Conservation (phyloP, 306 rosid species). For the Coriaria nepalensis region DNA sequence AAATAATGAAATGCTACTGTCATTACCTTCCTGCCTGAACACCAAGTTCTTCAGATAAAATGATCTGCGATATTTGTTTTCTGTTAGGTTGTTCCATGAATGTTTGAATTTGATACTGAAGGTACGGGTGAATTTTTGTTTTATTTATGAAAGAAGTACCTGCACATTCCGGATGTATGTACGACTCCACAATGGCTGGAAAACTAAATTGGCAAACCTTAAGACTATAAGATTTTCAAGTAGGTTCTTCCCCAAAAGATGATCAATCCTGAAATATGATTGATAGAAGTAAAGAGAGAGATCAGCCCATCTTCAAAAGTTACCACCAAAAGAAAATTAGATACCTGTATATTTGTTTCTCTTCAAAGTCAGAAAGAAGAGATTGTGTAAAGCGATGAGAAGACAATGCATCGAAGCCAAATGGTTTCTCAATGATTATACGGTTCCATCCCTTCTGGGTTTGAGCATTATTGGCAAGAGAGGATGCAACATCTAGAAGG, state of each 20-base stretch:
- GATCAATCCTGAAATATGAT: constrained; percentile 72
- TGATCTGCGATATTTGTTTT: constrained; percentile 27
- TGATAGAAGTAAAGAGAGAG: neutral
- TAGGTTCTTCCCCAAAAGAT: constrained; percentile 87
- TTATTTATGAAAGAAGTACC: constrained; percentile 22
- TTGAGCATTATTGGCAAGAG: constrained; percentile 64
- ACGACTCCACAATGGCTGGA: constrained; percentile 86
- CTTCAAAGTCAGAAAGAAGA: constrained; percentile 72
- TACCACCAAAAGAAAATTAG: constrained; percentile 6
- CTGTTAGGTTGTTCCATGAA: neutral
- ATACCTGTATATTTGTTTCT: constrained; percentile 81
- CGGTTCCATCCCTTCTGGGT: constrained; percentile 88
- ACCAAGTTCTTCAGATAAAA: constrained; percentile 68
- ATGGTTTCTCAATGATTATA: constrained; percentile 80
- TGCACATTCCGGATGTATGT: constrained; percentile 64
- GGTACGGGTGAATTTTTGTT: neutral
- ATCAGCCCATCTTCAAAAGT: neutral
- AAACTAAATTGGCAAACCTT: constrained; percentile 85
- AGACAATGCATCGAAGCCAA: constrained; percentile 64
- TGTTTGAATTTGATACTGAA: neutral
- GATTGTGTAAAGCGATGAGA: constrained; percentile 62
- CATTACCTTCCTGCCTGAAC: constrained; percentile 66
- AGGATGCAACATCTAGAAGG: constrained; percentile 61
- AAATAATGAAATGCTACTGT: constrained; percentile 16
- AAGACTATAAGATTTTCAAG: constrained; percentile 89